phyloP scores from a whole-genome alignment of 2,329 filamentous ascomycete genomes.

The Fulvia fulva region DNA sequence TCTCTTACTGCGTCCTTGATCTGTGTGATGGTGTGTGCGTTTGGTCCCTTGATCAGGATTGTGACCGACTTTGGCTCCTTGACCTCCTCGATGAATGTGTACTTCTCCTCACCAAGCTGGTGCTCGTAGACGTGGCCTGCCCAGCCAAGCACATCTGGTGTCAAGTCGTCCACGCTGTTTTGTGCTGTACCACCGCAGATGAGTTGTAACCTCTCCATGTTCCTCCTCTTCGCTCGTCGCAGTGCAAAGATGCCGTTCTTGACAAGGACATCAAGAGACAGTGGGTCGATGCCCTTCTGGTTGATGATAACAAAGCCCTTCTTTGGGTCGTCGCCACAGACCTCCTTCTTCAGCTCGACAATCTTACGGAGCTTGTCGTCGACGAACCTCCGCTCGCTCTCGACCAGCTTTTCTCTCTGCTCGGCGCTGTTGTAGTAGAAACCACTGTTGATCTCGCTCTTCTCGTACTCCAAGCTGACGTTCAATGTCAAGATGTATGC shows the following conservation, averaged over 20 bases:
- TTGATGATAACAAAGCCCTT: constrained; percentile 98
- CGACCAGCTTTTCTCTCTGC: constrained; percentile 95
- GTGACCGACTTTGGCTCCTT: constrained; percentile 99
- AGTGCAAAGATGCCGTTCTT: constrained; percentile 98
- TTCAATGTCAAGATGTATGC: constrained; percentile 93
- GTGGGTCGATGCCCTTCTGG: constrained; percentile 97
- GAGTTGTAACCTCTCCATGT: constrained; percentile 97
- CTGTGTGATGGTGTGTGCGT: constrained; percentile 92
- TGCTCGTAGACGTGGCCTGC: constrained; percentile 96
- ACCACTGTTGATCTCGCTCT: constrained; percentile 97
- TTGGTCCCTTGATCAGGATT: constrained; percentile 95
- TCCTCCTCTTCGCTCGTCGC: constrained; percentile 90
- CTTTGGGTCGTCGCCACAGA: constrained; percentile 83
- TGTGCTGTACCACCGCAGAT: constrained; percentile 87
- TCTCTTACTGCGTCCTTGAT: constrained; percentile 95
- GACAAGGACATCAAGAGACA: constrained; percentile 90
- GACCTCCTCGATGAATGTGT: constrained; percentile 96
- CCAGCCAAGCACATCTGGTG: constrained; percentile 87
- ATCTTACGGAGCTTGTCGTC: constrained; percentile 73
- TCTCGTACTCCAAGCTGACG: constrained; percentile 96
- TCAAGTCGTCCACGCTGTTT: constrained; percentile 93
- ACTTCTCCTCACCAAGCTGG: constrained; percentile 96
- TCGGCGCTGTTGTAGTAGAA: constrained; percentile 99
- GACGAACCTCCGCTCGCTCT: constrained; percentile 92
- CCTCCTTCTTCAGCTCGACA: constrained; percentile 75